Conservation (phyloP, 345 rosid species). For the Pistacia integerrima region DNA sequence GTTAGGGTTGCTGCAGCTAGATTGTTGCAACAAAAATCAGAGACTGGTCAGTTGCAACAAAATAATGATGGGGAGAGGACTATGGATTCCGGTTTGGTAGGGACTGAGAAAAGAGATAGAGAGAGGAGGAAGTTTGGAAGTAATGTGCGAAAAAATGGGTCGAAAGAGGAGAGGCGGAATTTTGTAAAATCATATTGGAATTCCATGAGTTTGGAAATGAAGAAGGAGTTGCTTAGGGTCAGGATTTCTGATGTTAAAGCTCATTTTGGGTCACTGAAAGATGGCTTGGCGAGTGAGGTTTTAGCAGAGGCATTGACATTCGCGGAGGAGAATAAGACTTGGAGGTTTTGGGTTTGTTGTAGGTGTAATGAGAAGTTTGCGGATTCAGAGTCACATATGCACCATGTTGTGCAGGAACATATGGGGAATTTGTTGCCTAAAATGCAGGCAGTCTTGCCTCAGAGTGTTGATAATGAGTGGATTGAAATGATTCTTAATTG, state of each 20-base stretch:
- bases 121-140: slow-evolving; percentile 75
- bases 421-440: slow-evolving; percentile 71
- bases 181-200: slow-evolving; percentile 71
- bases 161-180: slow-evolving; percentile 64
- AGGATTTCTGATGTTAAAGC: slow-evolving; percentile 60
- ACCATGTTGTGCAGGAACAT: slow-evolving; percentile 79
- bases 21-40: slow-evolving; percentile 83
- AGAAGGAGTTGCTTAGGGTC: slow-evolving; percentile 64
- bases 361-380: slow-evolving; percentile 61
- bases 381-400: slow-evolving; percentile 71
- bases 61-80: slow-evolving; percentile 30
- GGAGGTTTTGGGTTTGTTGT: slow-evolving; percentile 87
- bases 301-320: slow-evolving; percentile 64
- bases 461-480: slow-evolving; percentile 64
- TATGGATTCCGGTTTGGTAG: slow-evolving; percentile 43
- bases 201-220: slow-evolving; percentile 57
- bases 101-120: slow-evolving; percentile 52
- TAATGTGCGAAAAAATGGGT: slow-evolving; percentile 53
- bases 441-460: slow-evolving; percentile 80
- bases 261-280: slow-evolving; percentile 62
- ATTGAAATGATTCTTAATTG: slow-evolving; percentile 66
- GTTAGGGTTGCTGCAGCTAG: slow-evolving; percentile 93
- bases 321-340: slow-evolving; percentile 58
- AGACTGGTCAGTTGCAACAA: slow-evolving; percentile 32
- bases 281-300: slow-evolving; percentile 55